A percentile compares a stretch with the other conserved stretches of the same genome.
Conservation (phyloP, 2,329 filamentous ascomycete genomes). For the Pyrenophora teres region DNA sequence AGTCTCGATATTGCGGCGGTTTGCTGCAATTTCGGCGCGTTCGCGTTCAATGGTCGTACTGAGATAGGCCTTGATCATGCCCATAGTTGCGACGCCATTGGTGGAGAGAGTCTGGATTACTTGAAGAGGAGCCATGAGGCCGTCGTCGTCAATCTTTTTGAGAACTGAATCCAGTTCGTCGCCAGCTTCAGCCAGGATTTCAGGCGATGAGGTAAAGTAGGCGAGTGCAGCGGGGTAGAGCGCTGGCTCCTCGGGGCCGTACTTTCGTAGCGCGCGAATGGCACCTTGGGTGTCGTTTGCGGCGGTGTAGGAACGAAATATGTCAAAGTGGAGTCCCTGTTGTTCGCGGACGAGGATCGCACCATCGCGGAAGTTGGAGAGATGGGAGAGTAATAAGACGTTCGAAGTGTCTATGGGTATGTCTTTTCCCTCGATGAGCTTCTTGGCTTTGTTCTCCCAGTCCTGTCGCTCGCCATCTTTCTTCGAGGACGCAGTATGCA, state of each 20-base stretch:
- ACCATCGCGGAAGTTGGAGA: constrained; percentile 87
- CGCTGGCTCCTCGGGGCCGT: constrained; percentile 87
- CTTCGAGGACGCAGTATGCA: constrained; percentile 81
- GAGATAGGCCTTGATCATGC: constrained; percentile 93
- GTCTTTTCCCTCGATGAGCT: constrained; percentile 79
- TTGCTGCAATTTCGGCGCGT: constrained; percentile 81
- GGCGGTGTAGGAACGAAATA: constrained; percentile 93
- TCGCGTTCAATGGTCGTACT: constrained; percentile 87
- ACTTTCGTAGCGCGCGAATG: constrained; percentile 86
- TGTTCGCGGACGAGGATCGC: constrained; percentile 93
- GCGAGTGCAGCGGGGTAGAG: constrained; percentile 90
- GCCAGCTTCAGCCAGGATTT: constrained; percentile 82
- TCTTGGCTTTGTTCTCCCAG: constrained; percentile 91
- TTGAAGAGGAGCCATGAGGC: constrained; percentile 92
- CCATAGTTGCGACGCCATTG: constrained; percentile 90
- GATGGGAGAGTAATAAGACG: constrained; percentile 86
- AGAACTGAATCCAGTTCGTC: constrained; percentile 81
- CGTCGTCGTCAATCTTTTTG: constrained; percentile 83
- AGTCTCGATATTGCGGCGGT: constrained; percentile 78
- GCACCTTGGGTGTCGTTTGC: constrained; percentile 90
- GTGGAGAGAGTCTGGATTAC: constrained; percentile 88
- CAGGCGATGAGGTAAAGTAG: constrained; percentile 86
- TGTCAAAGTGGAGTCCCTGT: constrained; percentile 88
- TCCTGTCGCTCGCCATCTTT: constrained; percentile 71
- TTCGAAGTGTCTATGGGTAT: constrained; percentile 91